Base-by-base conservation (phyloP, 208 protist species). In the Trypanosoma scelopori region DNA sequence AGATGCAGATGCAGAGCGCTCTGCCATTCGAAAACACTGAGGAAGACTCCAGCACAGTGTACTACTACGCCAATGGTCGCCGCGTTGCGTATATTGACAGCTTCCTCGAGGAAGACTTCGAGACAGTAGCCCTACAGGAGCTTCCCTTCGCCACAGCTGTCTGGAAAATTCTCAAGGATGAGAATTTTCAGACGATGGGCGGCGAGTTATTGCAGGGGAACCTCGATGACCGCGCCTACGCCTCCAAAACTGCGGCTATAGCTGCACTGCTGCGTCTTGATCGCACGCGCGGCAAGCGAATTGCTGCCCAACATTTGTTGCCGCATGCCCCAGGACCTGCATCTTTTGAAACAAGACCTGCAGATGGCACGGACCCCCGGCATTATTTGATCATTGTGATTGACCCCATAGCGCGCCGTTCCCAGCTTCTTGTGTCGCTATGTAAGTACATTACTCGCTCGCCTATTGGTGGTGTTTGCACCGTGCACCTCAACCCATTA, bases 371-470 rank as follows among this genome's bases (percentile, higher is more conserved):
- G 1, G 20, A 28, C 5, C 58, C 47, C 22, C 61, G 67, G 18
- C 82, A 89, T 62, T 53, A 61, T 20, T 43, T 93, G n/a, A 77
- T 63, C 11, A 77, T 86, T n/a, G 65, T 98, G 9, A 46, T 99
- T 37, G 85, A 98, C 67, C 97, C 97, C 23, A 79, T 97, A 5
- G 86, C 78, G 27, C 82, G 82, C 22, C 67, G 71, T 2, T 89
- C 94, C 12, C 96, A 98, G 69, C 65, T 87, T 28, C 53, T 97
- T 3, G 74, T 91, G 0, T 83, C 96, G 3, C 55, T 98, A n/a
- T 78, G 94, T 22, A 18, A 86, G 23, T 84, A 82, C 15, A 65
- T 95, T 18, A 30, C 74, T 16, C 39, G 62, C n/a, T 63, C 68
- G 20, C 46, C 74, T 25, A 66, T 95, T 55, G 66, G 52, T 16